Base-by-base conservation (phyloP, 2,329 filamentous ascomycete genomes). In the Xylaria sp. region DNA sequence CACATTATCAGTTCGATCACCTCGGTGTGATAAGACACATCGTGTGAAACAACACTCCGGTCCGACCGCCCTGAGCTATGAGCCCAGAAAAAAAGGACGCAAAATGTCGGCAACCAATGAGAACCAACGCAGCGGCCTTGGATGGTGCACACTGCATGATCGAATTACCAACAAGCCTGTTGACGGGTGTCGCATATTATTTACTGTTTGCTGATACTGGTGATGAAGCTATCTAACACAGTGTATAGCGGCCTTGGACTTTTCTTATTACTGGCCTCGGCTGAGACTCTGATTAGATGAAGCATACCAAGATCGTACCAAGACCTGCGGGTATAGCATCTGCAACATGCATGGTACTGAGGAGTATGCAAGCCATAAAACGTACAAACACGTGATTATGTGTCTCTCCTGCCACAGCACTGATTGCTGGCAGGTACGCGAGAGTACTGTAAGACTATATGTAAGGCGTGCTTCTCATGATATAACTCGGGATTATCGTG, bases 51-150 rank as follows among this genome's bases (percentile, higher is more conserved):
- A 34, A 55, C 9, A 55, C 52, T 5, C 52, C 28, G 18, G 34
- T 37, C 34, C 34, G 10, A 37, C 28, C 15, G 52, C 51, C 51
- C 15, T 31, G 31, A 20, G 7, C 15, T 15, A 18, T 39, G 52
- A 50, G 13, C 25, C 10, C 39, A 23, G 58, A 18, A 20, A 18
- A 20, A 41, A 3, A 18, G 41, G 48, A 10, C 39, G 9, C 31
- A 18, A 31, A 39, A 37, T 39, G 58, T 52, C 1, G 12, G 51
- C 25, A 25, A 28, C 58, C 65, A 63, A 63, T 67, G 34, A 52
- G 4, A 46, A 25, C 34, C 34, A 44, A 58, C 59, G 34, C 23
- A 28, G 15, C 28, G 15, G n/a, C 34, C 37, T 37, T 6, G 15
- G 41, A n/a, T 48, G 23, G 44, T 25, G 46, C n/a, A 44, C 39